phyloP scores from a whole-genome alignment of 176 grass and related monocot species.

The Phoenix roebelenii region DNA sequence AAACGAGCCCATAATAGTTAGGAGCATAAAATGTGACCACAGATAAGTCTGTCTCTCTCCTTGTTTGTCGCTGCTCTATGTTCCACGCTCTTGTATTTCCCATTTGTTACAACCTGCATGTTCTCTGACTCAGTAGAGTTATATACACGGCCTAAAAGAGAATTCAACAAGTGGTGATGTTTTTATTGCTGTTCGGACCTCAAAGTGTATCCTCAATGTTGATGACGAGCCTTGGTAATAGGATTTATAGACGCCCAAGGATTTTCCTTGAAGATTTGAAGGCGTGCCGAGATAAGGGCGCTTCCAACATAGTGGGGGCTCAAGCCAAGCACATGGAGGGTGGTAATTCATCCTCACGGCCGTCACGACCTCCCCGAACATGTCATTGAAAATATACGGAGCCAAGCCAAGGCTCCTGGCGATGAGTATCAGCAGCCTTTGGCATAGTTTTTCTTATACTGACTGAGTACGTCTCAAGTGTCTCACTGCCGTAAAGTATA shows the following conservation, averaged over 20 bases:
- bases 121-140: too few species aligned
- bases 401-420: constrained; percentile 42
- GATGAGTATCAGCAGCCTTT: constrained; percentile 30
- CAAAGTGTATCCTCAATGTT: constrained; percentile 68
- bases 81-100: constrained; percentile 88
- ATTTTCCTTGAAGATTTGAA: constrained; percentile 55
- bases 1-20: too few species aligned
- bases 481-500: constrained; percentile 9
- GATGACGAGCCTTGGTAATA: constrained; percentile 39
- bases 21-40: constrained; percentile 86
- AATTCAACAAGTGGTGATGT: neutral
- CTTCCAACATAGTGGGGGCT: constrained; percentile 86
- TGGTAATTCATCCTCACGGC: constrained; percentile 87
- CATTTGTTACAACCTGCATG: constrained; percentile 59
- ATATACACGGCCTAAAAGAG: neutral
- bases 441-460: constrained; percentile 47
- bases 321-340: constrained; percentile 68
- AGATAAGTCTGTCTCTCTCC: constrained; percentile 44
- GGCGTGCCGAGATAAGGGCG: constrained; percentile 45
- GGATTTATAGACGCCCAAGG: constrained; percentile 54
- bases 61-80: constrained; percentile 57
- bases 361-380: constrained; percentile 81
- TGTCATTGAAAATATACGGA: constrained; percentile 30
- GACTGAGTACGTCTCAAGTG: constrained; percentile 47
- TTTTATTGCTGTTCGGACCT: constrained; percentile 9